A percentile compares a stretch with the other conserved stretches of the same genome.
These are phyloP conservation scores for Candida wancherniae DNA, from an alignment of 805 yeast genomes.

Conservation along the genomic window DNA sequence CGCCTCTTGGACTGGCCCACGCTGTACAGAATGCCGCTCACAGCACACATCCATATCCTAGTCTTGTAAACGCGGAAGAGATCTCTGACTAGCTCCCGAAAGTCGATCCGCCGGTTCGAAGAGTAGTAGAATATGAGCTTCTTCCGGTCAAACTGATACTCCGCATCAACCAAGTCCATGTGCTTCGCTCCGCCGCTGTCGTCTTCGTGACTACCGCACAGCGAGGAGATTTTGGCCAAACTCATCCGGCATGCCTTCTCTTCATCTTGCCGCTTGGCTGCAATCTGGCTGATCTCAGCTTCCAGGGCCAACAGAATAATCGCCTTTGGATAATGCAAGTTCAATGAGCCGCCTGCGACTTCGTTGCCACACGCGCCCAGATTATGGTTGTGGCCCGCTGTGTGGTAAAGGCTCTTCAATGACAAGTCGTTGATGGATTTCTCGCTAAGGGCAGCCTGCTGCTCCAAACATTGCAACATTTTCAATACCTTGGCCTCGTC, in stretches of 20 bases:
- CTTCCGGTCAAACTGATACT: slow-evolving; percentile 77
- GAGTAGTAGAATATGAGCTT: slow-evolving; percentile 62
- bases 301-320: slow-evolving; percentile 59
- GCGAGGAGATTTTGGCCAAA: slow-evolving; percentile 18
- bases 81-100: slow-evolving; percentile 68
- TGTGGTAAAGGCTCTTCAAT: slow-evolving; percentile 18
- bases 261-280: slow-evolving; percentile 61
- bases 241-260: slow-evolving; percentile 59
- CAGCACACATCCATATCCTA: slow-evolving; percentile 81
- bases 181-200: slow-evolving; percentile 29
- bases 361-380: neutral
- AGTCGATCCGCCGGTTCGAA: slow-evolving; percentile 60
- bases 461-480: slow-evolving; percentile 63
- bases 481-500: slow-evolving; percentile 68
- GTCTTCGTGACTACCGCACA: slow-evolving; percentile 5
- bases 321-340: slow-evolving; percentile 49
- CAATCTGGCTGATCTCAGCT: slow-evolving; percentile 54
- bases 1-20: too few relatives aligned
- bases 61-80: slow-evolving; percentile 72
- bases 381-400: slow-evolving; percentile 1
- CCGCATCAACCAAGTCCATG: slow-evolving; percentile 66
- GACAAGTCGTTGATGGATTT: slow-evolving; percentile 21
- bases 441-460: slow-evolving; percentile 55
- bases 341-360: neutral
- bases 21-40: slow-evolving; percentile 39